A percentile compares a stretch with the other conserved stretches of the same genome.
phyloP scores from a whole-genome alignment of 345 rosid genomes.

The Euclidium syriacum region DNA sequence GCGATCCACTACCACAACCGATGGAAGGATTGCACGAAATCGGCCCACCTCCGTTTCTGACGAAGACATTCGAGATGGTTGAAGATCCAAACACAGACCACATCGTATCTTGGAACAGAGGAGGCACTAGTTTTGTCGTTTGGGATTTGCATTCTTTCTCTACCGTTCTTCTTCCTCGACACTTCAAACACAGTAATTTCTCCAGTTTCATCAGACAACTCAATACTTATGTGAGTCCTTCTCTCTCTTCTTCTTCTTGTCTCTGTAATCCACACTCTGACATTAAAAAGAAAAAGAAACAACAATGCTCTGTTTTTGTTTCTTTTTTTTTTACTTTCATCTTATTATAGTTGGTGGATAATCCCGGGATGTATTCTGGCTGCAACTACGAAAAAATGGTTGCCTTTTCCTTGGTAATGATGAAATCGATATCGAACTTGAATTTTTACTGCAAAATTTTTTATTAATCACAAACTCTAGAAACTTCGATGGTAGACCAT shows the following conservation, averaged over 20 bases:
- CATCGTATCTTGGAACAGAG: constrained; percentile 76
- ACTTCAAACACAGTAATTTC: constrained; percentile 54
- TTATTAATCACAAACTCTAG: constrained; percentile 3
- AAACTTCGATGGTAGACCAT: too few species aligned
- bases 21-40: constrained; percentile 69
- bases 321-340: background rate
- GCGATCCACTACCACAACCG: constrained; percentile 29
- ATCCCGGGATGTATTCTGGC: background rate
- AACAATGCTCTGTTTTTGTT: background rate
- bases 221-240: constrained; percentile 46
- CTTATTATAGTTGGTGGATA: constrained; percentile 16
- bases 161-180: constrained; percentile 36
- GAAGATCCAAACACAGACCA: constrained; percentile 63
- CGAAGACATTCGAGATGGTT: constrained; percentile 80
- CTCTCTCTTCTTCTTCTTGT: background rate
- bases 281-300: background rate
- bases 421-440: background rate
- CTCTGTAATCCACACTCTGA: background rate
- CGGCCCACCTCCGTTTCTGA: constrained; percentile 85
- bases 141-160: constrained; percentile 48
- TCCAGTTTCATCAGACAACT: constrained; percentile 57
- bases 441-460: background rate
- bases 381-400: constrained; percentile 1
- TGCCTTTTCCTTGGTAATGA: constrained; percentile 1
- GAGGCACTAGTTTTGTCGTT: constrained; percentile 47